Percentiles rank a stretch among this genome's conserved stretches.
phyloP scores from a whole-genome alignment of 2,329 filamentous ascomycete genomes.

The Rhinocladiella mackenziei region DNA sequence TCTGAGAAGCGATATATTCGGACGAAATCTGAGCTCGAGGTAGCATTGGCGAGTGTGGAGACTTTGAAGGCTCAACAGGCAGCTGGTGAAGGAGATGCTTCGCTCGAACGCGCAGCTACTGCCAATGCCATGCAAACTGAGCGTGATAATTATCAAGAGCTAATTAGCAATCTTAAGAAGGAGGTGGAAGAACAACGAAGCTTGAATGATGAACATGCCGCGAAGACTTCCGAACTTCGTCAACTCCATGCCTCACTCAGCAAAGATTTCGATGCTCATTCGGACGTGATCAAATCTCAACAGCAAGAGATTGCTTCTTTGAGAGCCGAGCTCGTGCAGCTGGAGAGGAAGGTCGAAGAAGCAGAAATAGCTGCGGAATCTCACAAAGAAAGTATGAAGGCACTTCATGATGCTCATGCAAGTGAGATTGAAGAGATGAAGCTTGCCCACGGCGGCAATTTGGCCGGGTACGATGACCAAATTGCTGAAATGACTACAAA shows the following conservation, averaged over 20 bases:
- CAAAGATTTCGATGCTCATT: constrained; percentile 64
- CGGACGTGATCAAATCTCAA: constrained; percentile 55
- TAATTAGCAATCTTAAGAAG: constrained; percentile 60
- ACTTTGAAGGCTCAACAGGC: constrained; percentile 38
- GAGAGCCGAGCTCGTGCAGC: constrained; percentile 28
- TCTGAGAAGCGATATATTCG: constrained; percentile 69
- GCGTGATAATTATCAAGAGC: constrained; percentile 55
- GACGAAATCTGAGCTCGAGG: constrained; percentile 71
- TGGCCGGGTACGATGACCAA: constrained; percentile 37
- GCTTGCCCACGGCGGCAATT: constrained; percentile 24
- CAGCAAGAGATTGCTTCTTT: constrained; percentile 47
- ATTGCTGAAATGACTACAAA: constrained; percentile 40
- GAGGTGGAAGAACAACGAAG: constrained; percentile 79
- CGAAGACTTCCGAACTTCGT: constrained; percentile 71
- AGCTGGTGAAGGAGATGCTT: constrained; percentile 29
- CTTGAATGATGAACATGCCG: constrained; percentile 64
- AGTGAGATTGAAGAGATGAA: constrained; percentile 34
- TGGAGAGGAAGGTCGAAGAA: constrained; percentile 43
- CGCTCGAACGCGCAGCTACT: constrained; percentile 31
- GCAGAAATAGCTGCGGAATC: constrained; percentile 52
- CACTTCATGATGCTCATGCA: constrained; percentile 37
- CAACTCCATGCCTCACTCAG: constrained; percentile 63
- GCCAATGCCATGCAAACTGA: constrained; percentile 50
- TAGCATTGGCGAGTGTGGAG: constrained; percentile 55
- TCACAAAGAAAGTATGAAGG: constrained; percentile 45